Percentiles rank a stretch among this genome's conserved stretches.
These are phyloP conservation scores for Claviceps sp. DNA, from an alignment of 2,329 filamentous ascomycete species.

Conservation along the genomic window DNA sequence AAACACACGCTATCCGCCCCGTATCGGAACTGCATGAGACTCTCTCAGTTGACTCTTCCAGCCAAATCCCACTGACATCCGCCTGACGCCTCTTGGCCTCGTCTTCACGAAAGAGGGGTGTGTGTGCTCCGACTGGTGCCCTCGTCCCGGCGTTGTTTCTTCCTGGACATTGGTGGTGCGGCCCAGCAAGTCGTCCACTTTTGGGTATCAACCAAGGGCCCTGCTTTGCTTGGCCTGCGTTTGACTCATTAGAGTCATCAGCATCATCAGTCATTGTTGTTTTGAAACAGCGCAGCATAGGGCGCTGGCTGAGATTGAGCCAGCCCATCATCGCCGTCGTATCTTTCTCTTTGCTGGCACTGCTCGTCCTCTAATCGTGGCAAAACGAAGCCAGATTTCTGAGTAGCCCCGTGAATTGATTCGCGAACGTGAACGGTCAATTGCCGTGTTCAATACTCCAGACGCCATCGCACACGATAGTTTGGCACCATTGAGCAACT, in stretches of 20 bases:
- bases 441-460: background rate
- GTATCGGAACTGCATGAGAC: background rate
- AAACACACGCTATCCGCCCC: background rate
- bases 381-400: background rate
- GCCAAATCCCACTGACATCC: background rate
- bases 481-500: conserved; percentile 5
- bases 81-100: background rate
- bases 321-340: too few relatives aligned
- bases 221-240: conserved; percentile 1
- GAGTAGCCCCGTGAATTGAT: background rate
- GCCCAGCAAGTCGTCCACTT: conserved; percentile 2
- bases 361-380: background rate
- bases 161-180: background rate
- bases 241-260: conserved; percentile 1
- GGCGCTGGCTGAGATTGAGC: too few relatives aligned
- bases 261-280: background rate
- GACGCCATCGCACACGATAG: background rate
- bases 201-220: conserved; percentile 5
- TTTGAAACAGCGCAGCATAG: background rate
- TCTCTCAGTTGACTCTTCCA: background rate
- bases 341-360: background rate
- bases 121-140: background rate
- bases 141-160: background rate
- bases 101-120: background rate
- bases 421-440: conserved; percentile 3